phyloP scores from a whole-genome alignment of 2,329 filamentous ascomycete species.

The Waltergamsia citrina region DNA sequence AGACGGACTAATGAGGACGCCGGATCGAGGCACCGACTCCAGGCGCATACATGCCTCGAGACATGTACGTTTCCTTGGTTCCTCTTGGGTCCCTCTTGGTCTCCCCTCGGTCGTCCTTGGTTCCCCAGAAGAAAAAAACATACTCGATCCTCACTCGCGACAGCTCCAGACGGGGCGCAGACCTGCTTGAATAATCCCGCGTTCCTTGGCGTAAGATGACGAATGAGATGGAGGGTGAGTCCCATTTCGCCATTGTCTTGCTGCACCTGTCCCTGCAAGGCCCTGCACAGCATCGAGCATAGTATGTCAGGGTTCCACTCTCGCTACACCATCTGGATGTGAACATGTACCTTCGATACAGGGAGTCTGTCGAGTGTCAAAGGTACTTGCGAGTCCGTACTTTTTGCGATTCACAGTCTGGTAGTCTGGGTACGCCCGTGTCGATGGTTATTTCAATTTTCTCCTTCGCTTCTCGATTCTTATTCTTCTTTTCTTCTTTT shows the following conservation, averaged over 20 bases:
- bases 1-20: not conserved
- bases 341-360: slow-evolving; percentile 1
- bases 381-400: not conserved
- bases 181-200: slow-evolving; percentile 3
- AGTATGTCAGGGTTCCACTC: slow-evolving; percentile 3
- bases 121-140: not conserved
- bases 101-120: not conserved
- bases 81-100: no score
- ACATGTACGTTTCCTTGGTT: no score
- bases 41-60: not conserved
- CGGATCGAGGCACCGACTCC: not conserved
- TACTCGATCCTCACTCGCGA: not conserved
- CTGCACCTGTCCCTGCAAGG: slow-evolving; percentile 1
- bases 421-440: no score
- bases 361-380: no score
- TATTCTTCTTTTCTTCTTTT: not conserved
- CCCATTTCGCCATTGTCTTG: no score
- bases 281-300: slow-evolving; percentile 1
- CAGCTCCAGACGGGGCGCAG: not conserved
- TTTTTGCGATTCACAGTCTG: not conserved
- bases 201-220: slow-evolving; percentile 3
- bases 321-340: slow-evolving; percentile 1
- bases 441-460: not conserved
- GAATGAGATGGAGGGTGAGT: slow-evolving; percentile 5
- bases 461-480: slow-evolving; percentile 2